Conservation (phyloP, 2,329 filamentous ascomycete genomes). For the Apiospora aurea region DNA sequence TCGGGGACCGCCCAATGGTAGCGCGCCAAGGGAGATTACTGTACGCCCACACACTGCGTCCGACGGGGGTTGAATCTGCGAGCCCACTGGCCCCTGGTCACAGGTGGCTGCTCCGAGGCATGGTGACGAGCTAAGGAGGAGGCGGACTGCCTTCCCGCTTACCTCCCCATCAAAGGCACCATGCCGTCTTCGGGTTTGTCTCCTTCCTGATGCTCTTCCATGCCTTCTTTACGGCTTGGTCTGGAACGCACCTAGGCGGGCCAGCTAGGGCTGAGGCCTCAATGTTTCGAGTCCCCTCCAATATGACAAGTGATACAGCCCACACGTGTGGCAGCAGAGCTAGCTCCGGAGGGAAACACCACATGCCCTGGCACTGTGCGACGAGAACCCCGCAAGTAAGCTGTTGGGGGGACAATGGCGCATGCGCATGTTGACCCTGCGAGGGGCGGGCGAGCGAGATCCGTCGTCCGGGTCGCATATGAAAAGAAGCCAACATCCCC, state of each 20-base stretch:
- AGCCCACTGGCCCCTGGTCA: neutral
- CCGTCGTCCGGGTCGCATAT: neutral
- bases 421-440: neutral
- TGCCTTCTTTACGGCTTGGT: neutral
- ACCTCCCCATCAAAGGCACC: neutral
- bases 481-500: neutral
- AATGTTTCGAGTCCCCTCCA: neutral
- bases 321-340: neutral
- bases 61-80: neutral
- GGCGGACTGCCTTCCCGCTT: neutral
- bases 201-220: neutral
- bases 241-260: neutral
- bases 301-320: neutral
- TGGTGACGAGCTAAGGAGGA: neutral
- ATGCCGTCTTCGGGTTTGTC: neutral
- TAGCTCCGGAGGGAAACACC: neutral
- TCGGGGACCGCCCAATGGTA: neutral
- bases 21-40: neutral
- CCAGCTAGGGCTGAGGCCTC: neutral
- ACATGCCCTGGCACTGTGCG: conserved; percentile 3
- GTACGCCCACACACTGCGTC: neutral
- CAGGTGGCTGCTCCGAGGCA: neutral
- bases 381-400: neutral
- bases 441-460: neutral
- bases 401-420: neutral